A percentile compares a stretch with the other conserved stretches of the same genome.
These are phyloP conservation scores for Aspergillus neoniger DNA, from an alignment of 2,329 filamentous ascomycete genomes.

Conservation along the genomic window DNA sequence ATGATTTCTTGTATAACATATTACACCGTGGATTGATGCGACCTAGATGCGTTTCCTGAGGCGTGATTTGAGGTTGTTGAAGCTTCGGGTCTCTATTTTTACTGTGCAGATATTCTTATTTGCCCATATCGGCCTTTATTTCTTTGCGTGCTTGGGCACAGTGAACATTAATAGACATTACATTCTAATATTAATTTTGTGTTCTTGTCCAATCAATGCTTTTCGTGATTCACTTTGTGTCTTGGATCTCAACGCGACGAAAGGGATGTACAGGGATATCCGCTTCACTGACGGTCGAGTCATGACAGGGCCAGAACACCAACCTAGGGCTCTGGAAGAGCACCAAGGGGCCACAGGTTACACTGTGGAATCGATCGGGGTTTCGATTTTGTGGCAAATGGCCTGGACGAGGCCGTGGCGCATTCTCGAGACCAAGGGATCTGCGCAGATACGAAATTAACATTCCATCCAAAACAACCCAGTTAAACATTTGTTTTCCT, in stretches of 20 bases:
- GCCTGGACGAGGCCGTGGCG: not conserved
- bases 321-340: too few species aligned
- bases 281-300: not conserved
- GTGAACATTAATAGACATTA: conserved; percentile 21
- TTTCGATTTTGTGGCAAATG: not conserved
- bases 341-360: not conserved
- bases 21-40: conserved; percentile 5
- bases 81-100: conserved; percentile 3
- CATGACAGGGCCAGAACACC: not conserved
- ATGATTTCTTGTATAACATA: conserved; percentile 20
- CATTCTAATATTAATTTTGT: conserved; percentile 17
- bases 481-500: not conserved
- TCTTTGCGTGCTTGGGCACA: conserved; percentile 8
- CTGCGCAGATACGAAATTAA: conserved; percentile 19
- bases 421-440: conserved; percentile 12
- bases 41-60: not conserved
- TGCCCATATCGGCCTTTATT: not conserved
- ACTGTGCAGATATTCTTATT: not conserved
- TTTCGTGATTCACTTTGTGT: not conserved
- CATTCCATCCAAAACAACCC: conserved; percentile 23
- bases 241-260: not conserved
- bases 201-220: not conserved
- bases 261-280: conserved; percentile 6
- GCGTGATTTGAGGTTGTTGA: not conserved
- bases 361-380: not conserved